Evolutionary conservation across 1,284 basidiomycete species (phyloP).

Genomic region (Tranzscheliella williamsii): DNA sequence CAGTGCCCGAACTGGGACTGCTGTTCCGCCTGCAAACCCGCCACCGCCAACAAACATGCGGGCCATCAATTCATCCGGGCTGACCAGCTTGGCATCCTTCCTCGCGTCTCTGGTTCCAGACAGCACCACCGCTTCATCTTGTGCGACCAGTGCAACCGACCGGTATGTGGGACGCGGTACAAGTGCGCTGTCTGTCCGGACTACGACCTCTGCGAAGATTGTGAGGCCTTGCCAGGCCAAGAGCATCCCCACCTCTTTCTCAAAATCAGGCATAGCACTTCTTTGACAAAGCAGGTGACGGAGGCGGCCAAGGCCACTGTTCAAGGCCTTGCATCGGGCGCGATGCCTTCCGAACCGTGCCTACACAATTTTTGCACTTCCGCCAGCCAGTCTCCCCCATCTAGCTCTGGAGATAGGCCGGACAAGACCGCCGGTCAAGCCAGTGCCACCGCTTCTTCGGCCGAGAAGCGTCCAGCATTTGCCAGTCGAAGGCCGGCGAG

Average conservation of each 20-base stretch:
- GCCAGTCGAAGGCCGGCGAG: not conserved
- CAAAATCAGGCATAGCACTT: slow-evolving; percentile 6
- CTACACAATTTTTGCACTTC: too few species aligned
- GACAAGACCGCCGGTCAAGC: not conserved
- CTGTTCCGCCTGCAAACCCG: slow-evolving; percentile 11
- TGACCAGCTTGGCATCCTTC: slow-evolving; percentile 1
- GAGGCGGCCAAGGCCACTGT: not conserved
- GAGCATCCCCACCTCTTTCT: slow-evolving; percentile 29
- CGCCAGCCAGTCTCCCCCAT: too few species aligned
- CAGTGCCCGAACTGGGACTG: slow-evolving; percentile 37
- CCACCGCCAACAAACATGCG: slow-evolving; percentile 9
- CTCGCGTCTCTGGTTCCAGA: not conserved
- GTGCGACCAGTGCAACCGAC: slow-evolving; percentile 16
- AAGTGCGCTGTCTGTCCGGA: slow-evolving; percentile 26
- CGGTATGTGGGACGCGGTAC: slow-evolving; percentile 25
- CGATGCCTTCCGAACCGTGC: not conserved
- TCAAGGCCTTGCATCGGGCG: not conserved
- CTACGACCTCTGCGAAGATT: slow-evolving; percentile 29
- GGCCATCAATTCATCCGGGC: slow-evolving; percentile 17
- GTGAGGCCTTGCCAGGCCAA: slow-evolving; percentile 20
- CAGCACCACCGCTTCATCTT: slow-evolving; percentile 13
- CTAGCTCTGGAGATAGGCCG: too few species aligned
- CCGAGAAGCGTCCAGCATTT: not conserved
- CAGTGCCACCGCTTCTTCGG: not conserved
- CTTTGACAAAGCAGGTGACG: not conserved